Evolutionary conservation across 2,329 filamentous ascomycete species (phyloP), one percentile per base, ranked within the genome.

Genomic region (Pseudodiploospora longispora): DNA sequence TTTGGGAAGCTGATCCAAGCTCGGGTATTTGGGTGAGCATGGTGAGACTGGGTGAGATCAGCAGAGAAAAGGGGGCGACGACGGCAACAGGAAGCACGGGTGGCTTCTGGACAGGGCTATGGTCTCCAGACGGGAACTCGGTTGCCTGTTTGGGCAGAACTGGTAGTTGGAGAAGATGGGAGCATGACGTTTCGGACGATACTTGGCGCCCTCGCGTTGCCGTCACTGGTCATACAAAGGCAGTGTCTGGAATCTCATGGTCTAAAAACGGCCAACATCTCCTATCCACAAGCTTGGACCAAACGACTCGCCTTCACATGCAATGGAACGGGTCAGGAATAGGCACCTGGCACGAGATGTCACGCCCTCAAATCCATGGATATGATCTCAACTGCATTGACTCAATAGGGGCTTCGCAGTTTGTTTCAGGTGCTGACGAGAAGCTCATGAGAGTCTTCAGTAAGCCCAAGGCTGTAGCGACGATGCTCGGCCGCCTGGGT

Each of bases 331-430:
- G 71, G 12, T 46, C 55, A 5, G 52, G 50, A 6, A 43, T 44
- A 4, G 50, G 55, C 29, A 88, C 87, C 8, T 98, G 93, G 93
- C 91, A 97, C 64, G 93, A 98, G 63, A 89, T 97, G 71, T 85
- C 90, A 1, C 76, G 93, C 40, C 93, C 93, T 4, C 93, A 98
- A 62, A 98, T 98, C 52, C 93, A 98, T 61, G 93, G 93, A 33
- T 98, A 98, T 62, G 91, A 98, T 62, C 75, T 98, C 43, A 98
- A 97, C 69, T 97, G 93, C 62, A 82, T 97, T 50, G 85, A 89
- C 57, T 77, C 82, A 1, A 71, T 96, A 5, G 82, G 80, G 6
- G 65, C 76, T 6, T 75, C 79, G 6, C 84, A 83, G 53, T 98
- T 98, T 59, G 84, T 97, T 27, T 95, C 90, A 3, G 93, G 93